Evolutionary conservation across 768 basidiomycete genomes (phyloP).

Genomic region (Leccinellum albellum): DNA sequence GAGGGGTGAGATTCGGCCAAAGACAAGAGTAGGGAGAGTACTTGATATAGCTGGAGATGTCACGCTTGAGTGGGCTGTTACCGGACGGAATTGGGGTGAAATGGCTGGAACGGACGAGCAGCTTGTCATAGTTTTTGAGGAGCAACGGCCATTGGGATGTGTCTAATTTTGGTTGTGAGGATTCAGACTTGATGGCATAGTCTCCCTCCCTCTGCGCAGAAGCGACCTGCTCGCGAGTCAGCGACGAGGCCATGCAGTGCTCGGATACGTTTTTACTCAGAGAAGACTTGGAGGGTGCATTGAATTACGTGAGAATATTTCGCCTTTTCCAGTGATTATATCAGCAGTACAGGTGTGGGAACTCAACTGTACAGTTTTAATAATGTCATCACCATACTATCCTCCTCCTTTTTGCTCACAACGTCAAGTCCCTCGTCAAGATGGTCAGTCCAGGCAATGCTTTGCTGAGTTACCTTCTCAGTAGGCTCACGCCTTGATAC

Average conservation of each 20-base stretch:
- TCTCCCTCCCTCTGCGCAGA: conserved; percentile 73
- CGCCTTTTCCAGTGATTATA: conserved; percentile 12
- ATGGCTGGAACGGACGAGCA: conserved; percentile 90
- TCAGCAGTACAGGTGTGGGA: conserved; percentile 18
- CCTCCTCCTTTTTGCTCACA: background rate
- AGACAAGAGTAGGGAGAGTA: conserved; percentile 26
- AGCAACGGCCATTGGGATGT: conserved; percentile 98
- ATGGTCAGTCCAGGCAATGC: conserved; percentile 78
- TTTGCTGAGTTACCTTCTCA: conserved; percentile 92
- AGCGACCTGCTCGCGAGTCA: conserved; percentile 66
- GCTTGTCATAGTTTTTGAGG: conserved; percentile 98
- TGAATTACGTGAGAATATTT: conserved; percentile 1
- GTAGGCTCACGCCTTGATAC: conserved; percentile 67
- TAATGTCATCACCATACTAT: background rate
- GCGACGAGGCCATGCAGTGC: conserved; percentile 25
- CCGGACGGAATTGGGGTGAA: conserved; percentile 97
- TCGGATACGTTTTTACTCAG: background rate
- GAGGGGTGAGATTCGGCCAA: conserved; percentile 1
- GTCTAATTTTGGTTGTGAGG: conserved; percentile 70
- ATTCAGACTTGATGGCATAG: conserved; percentile 79
- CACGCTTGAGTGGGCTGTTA: conserved; percentile 91
- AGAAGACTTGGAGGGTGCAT: no score
- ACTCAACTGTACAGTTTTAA: conserved; percentile 51
- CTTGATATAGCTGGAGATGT: conserved; percentile 90
- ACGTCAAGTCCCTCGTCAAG: conserved; percentile 30